A percentile compares a stretch with the other conserved stretches of the same genome.
Evolutionary conservation across 129 eudicot genomes (phyloP).

Genomic region (Erigeron canadensis): DNA sequence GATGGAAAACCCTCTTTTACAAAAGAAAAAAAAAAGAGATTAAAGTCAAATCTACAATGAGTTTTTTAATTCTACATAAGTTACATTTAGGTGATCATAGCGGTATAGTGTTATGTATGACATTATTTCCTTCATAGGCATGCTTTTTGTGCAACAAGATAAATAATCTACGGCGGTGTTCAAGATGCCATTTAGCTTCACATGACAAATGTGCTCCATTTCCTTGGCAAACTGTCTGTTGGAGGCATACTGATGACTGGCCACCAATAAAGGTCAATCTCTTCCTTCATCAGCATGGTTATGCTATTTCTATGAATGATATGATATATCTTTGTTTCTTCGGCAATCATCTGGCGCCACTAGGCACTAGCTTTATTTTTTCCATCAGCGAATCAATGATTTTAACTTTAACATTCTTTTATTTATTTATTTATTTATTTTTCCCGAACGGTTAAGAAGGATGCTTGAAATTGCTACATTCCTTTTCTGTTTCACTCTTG

Average conservation of each 20-base stretch:
- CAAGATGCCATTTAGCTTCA: conserved; percentile 75
- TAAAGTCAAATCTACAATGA: neutral
- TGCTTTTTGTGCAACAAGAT: conserved; percentile 78
- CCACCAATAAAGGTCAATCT: conserved; percentile 68
- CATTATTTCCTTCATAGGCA: conserved; percentile 44
- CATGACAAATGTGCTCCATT: conserved; percentile 84
- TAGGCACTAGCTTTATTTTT: neutral
- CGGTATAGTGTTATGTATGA: neutral
- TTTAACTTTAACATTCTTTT: neutral
- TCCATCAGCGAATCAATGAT: neutral
- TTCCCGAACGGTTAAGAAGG: too few species aligned
- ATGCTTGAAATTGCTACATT: conserved; percentile 9
- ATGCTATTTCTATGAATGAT: conserved; percentile 8
- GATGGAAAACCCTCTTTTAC: neutral
- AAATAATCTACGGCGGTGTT: conserved; percentile 63
- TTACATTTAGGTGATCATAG: too few species aligned
- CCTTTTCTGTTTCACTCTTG: conserved; percentile 11
- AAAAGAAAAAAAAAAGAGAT: too few species aligned
- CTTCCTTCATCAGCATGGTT: conserved; percentile 46
- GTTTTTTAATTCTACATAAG: neutral
- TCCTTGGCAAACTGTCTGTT: conserved; percentile 75
- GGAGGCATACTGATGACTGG: conserved; percentile 81
- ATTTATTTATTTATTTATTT: too few species aligned
- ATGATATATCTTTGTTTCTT: neutral
- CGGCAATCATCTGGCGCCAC: neutral